phyloP scores from a whole-genome alignment of 2,329 filamentous ascomycete species.

The Mycosphaerella sp. region DNA sequence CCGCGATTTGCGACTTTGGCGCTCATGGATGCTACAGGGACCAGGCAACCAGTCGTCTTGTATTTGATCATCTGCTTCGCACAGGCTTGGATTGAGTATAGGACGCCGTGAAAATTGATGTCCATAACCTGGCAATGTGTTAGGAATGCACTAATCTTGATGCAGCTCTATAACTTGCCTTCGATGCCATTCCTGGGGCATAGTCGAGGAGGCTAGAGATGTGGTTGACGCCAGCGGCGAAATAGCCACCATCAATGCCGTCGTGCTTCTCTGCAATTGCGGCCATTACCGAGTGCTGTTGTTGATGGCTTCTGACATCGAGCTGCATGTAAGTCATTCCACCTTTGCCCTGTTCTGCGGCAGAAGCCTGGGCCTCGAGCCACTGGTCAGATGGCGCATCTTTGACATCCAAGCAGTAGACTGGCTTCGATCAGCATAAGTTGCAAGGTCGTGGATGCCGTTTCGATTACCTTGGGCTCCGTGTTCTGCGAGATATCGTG shows the following conservation, averaged over 20 bases:
- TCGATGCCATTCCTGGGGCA: conserved; percentile 30
- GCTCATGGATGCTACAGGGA: conserved; percentile 49
- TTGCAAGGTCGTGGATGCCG: too few relatives aligned
- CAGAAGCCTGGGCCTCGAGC: conserved; percentile 35
- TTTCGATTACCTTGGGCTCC: conserved; percentile 39
- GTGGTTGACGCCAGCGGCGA: conserved; percentile 31
- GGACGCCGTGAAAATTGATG: conserved; percentile 48
- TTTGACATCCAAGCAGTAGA: conserved; percentile 46
- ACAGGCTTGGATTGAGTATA: conserved; percentile 43
- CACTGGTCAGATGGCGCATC: conserved; percentile 43
- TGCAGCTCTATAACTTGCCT: neutral
- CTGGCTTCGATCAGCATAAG: conserved; percentile 25
- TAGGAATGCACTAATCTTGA: neutral
- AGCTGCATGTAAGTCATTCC: conserved; percentile 43
- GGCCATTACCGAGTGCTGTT: conserved; percentile 24
- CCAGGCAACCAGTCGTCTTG: conserved; percentile 47
- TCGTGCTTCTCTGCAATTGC: conserved; percentile 28
- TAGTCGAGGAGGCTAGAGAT: conserved; percentile 29
- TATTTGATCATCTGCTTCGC: conserved; percentile 46
- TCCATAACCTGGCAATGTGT: conserved; percentile 29
- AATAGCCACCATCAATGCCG: conserved; percentile 30
- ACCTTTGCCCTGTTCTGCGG: conserved; percentile 36
- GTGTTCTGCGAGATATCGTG: conserved; percentile 44
- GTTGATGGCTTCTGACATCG: conserved; percentile 40
- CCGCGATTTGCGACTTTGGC: conserved; percentile 34